Evolutionary conservation across 2,329 filamentous ascomycete species (phyloP).

Genomic region (Colletotrichum horii): DNA sequence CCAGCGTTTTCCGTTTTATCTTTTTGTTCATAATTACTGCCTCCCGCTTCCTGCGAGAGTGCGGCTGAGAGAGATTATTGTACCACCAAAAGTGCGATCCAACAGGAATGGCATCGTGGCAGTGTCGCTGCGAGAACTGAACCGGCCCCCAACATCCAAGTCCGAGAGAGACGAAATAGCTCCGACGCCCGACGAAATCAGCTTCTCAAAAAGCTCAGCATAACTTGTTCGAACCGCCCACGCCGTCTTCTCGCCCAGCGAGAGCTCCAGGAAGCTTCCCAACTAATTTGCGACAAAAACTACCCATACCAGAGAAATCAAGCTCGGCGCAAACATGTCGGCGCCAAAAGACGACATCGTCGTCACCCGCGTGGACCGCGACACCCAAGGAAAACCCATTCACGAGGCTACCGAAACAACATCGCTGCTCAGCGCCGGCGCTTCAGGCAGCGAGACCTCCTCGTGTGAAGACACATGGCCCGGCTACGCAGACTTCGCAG

Average conservation of each 20-base stretch:
- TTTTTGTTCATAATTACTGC: not conserved
- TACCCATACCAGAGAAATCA: not conserved
- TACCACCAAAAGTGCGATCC: not conserved
- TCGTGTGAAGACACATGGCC: conserved; percentile 46
- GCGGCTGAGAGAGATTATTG: not conserved
- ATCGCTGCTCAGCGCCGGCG: conserved; percentile 40
- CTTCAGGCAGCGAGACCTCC: conserved; percentile 16
- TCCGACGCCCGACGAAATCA: not conserved
- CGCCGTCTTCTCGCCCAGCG: not conserved
- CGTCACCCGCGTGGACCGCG: conserved; percentile 16
- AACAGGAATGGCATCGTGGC: conserved; percentile 14
- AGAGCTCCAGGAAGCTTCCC: not conserved
- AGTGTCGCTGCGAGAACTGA: not conserved
- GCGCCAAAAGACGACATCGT: conserved; percentile 14
- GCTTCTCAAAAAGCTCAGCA: not conserved
- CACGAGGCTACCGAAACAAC: conserved; percentile 38
- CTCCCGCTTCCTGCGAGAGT: not conserved
- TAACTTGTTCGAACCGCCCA: not conserved
- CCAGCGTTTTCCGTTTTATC: not conserved
- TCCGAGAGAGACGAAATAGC: not conserved
- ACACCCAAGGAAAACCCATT: not conserved
- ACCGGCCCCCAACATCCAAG: not conserved
- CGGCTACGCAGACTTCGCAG: conserved; percentile 62
- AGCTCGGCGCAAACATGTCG: conserved; percentile 4
- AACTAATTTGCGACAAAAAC: not conserved